Conservation (phyloP, 2,329 filamentous ascomycete species). For the Pyricularia pennisetigena region DNA sequence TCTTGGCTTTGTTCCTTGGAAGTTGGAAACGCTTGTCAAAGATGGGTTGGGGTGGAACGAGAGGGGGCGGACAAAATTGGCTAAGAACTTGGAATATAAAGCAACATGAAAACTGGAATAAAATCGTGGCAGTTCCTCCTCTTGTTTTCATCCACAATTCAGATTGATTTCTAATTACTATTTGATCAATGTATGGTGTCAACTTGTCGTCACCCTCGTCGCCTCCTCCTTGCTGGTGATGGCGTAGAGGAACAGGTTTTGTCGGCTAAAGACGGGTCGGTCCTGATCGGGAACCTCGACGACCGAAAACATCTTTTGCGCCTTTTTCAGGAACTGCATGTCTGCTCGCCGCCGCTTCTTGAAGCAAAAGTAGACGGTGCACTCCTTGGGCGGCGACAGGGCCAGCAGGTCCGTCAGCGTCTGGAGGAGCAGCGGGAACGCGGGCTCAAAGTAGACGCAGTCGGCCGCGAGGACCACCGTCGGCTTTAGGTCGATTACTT, state of each 20-base stretch:
- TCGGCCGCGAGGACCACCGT: slow-evolving; percentile 88
- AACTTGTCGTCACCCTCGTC: background rate
- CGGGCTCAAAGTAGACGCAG: slow-evolving; percentile 94
- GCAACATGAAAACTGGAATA: background rate
- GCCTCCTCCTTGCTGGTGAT: slow-evolving; percentile 31
- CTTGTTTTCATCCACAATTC: background rate
- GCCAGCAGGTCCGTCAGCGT: slow-evolving; percentile 68
- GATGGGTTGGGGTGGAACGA: background rate
- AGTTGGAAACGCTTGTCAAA: background rate
- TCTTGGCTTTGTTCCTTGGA: background rate
- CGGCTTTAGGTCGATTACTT: slow-evolving; percentile 48
- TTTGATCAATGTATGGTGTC: background rate
- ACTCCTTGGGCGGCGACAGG: slow-evolving; percentile 49
- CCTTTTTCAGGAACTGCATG: slow-evolving; percentile 63
- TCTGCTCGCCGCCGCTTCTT: slow-evolving; percentile 83
- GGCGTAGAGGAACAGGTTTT: slow-evolving; percentile 51
- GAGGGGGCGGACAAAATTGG: background rate
- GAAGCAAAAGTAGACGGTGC: slow-evolving; percentile 75
- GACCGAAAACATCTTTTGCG: slow-evolving; percentile 56
- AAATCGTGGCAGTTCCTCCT: background rate
- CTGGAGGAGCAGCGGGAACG: slow-evolving; percentile 76
- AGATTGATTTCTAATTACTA: background rate
- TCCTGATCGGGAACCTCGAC: slow-evolving; percentile 54
- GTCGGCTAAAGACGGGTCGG: slow-evolving; percentile 42
- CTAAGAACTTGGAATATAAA: background rate